phyloP scores from a whole-genome alignment of 192 early-diverging fungal genomes.

The Entrophospora sp. region DNA sequence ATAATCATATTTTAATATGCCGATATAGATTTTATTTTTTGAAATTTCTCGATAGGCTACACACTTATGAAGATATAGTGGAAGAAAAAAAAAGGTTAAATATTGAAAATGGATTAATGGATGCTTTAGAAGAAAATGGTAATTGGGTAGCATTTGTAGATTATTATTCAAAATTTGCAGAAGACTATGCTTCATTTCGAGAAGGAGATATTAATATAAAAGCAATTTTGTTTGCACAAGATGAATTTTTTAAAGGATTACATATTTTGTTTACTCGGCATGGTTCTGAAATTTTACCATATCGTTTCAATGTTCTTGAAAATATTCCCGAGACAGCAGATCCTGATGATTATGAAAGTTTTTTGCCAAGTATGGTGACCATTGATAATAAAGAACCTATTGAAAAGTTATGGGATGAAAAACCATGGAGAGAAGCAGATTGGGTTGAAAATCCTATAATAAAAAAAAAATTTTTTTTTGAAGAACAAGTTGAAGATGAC shows the following conservation, averaged over 20 bases:
- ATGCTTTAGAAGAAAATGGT: neutral
- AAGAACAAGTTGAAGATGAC: conserved; percentile 27
- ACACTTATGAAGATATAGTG: conserved; percentile 48
- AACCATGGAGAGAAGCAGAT: conserved; percentile 53
- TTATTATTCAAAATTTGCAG: conserved; percentile 28
- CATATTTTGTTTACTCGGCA: conserved; percentile 55
- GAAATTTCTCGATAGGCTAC: conserved; percentile 53
- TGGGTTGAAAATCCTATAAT: conserved; percentile 45
- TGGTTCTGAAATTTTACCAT: conserved; percentile 46
- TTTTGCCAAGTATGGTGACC: conserved; percentile 27
- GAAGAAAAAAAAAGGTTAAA: conserved; percentile 13
- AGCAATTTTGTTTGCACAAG: conserved; percentile 48
- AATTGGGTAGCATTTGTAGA: conserved; percentile 2
- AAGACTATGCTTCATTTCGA: conserved; percentile 46
- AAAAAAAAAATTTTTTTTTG: conserved; percentile 28
- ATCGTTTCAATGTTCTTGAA: conserved; percentile 47
- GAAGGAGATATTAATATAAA: conserved; percentile 51
- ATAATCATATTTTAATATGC: conserved; percentile 32
- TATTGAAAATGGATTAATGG: neutral
- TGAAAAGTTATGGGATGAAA: conserved; percentile 34
- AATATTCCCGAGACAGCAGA: conserved; percentile 53
- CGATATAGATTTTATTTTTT: conserved; percentile 46
- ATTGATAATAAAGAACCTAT: neutral
- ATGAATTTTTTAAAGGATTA: conserved; percentile 47
- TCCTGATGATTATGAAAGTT: conserved; percentile 30